phyloP scores from a whole-genome alignment of 805 yeast species.

The Starmerella lactis-condensi region DNA sequence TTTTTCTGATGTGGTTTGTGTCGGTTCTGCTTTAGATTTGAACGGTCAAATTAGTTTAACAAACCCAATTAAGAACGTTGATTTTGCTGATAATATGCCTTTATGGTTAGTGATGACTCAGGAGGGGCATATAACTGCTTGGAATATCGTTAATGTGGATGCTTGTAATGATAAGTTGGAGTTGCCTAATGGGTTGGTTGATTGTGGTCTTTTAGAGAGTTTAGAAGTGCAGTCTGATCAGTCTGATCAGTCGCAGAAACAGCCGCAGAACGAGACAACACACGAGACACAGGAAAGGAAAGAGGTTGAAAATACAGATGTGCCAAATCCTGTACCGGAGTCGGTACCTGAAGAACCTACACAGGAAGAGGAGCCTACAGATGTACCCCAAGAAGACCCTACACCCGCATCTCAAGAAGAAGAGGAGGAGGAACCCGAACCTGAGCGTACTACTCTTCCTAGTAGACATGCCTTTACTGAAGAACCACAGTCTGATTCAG shows the following conservation, averaged over 20 bases:
- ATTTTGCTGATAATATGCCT: constrained; percentile 8
- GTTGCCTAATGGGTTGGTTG: too few relatives aligned
- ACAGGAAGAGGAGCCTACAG: constrained; percentile 1
- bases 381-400: background rate
- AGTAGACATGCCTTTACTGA: too few relatives aligned
- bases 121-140: constrained; percentile 14
- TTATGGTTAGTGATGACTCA: constrained; percentile 13
- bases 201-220: too few relatives aligned
- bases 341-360: constrained; percentile 3
- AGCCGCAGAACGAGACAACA: background rate
- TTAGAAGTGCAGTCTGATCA: too few relatives aligned
- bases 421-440: background rate
- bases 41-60: background rate
- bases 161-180: constrained; percentile 4
- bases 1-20: constrained; percentile 11
- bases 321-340: constrained; percentile 1
- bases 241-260: background rate
- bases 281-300: constrained; percentile 2
- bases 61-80: constrained; percentile 11
- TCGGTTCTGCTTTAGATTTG: constrained; percentile 13
- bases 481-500: too few relatives aligned
- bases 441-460: background rate
- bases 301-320: constrained; percentile 1
- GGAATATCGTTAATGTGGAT: constrained; percentile 10
- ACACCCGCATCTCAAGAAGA: background rate